Evolutionary conservation across 192 early-diverging fungal species (phyloP).

Genomic region (Coemansia reversa): DNA sequence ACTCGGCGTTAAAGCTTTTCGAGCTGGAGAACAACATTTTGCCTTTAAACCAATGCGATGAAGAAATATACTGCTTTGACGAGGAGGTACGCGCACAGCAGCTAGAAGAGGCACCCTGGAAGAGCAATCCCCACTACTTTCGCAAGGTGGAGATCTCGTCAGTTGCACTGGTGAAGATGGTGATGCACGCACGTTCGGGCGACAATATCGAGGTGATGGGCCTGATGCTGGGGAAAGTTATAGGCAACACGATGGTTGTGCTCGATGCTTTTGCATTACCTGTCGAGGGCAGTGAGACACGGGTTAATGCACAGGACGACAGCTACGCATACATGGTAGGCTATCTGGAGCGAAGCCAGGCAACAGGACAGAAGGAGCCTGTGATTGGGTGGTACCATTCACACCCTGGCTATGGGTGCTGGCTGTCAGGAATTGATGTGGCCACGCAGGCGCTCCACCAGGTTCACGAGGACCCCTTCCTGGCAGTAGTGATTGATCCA

Average conservation of each 20-base stretch:
- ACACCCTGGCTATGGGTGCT: conserved; percentile 99
- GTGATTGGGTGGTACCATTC: conserved; percentile 98
- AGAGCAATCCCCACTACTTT: conserved; percentile 62
- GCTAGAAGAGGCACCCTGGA: conserved; percentile 76
- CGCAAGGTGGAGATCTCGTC: conserved; percentile 89
- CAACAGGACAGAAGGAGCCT: conserved; percentile 89
- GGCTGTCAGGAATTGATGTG: conserved; percentile 98
- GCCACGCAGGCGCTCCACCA: conserved; percentile 95
- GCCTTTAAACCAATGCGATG: conserved; percentile 62
- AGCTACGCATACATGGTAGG: conserved; percentile 98
- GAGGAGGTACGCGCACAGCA: conserved; percentile 63
- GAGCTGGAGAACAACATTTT: conserved; percentile 73
- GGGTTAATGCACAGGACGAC: conserved; percentile 90
- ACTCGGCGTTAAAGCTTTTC: conserved; percentile 43
- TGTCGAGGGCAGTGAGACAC: conserved; percentile 97
- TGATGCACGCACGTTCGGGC: conserved; percentile 98
- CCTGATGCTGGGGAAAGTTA: conserved; percentile 92
- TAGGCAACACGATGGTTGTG: conserved; percentile 84
- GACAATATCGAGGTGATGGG: conserved; percentile 98
- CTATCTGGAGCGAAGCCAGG: conserved; percentile 78
- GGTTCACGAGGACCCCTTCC: conserved; percentile 88
- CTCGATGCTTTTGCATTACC: conserved; percentile 98
- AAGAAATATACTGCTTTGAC: conserved; percentile 83
- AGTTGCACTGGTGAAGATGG: conserved; percentile 97
- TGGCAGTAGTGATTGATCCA: conserved; percentile 97